phyloP scores from a whole-genome alignment of 345 rosid genomes.

The Brassica cretica region DNA sequence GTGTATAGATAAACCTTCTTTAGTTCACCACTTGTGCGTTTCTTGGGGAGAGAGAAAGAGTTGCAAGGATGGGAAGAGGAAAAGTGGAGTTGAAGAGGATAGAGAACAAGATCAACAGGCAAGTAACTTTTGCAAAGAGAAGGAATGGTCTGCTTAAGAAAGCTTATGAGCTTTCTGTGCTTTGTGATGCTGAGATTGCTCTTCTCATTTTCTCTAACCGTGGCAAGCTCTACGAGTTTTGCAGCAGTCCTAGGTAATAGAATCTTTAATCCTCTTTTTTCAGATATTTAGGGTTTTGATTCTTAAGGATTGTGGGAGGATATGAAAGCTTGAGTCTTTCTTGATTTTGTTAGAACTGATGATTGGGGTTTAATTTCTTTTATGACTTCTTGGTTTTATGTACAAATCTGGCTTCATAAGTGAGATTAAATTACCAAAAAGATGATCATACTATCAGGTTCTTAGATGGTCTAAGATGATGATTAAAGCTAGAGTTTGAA shows the following conservation, averaged over 20 bases:
- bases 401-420: conserved; percentile 13
- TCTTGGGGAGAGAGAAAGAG: conserved; percentile 28
- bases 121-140: conserved; percentile 46
- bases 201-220: conserved; percentile 69
- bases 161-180: conserved; percentile 45
- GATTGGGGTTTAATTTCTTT: conserved; percentile 22
- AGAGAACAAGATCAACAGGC: conserved; percentile 62
- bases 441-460: conserved; percentile 13
- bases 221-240: conserved; percentile 66
- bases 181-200: conserved; percentile 50
- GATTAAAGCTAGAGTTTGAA: conserved; percentile 29
- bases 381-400: not conserved
- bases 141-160: conserved; percentile 45
- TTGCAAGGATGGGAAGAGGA: conserved; percentile 55
- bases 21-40: conserved; percentile 16
- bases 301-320: not conserved
- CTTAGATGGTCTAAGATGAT: conserved; percentile 20
- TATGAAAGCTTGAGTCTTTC: conserved; percentile 7
- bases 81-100: conserved; percentile 65
- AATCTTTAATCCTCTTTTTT: not conserved
- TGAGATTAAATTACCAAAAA: conserved; percentile 15
- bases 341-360: conserved; percentile 6
- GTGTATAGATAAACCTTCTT: conserved; percentile 28
- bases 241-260: conserved; percentile 53
- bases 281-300: conserved; percentile 30